phyloP scores from a whole-genome alignment of 163 green algal species.

The Volvox carteri region DNA sequence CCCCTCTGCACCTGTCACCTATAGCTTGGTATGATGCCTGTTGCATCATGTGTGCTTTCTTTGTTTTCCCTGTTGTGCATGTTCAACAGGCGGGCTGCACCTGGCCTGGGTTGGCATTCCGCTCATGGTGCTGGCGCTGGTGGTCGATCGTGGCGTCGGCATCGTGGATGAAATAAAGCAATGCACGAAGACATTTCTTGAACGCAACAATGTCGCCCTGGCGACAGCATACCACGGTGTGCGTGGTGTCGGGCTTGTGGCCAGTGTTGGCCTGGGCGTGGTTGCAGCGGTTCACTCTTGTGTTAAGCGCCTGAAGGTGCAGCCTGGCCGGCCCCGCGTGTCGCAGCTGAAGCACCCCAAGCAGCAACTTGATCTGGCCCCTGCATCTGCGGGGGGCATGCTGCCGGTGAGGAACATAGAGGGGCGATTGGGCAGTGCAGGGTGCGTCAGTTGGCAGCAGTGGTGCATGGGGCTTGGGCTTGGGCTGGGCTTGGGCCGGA shows the following conservation, averaged over 20 bases:
- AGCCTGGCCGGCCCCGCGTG: neutral
- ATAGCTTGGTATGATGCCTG: neutral
- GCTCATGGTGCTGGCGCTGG: neutral
- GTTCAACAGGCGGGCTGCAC: neutral
- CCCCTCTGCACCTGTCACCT: no score
- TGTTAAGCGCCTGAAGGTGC: neutral
- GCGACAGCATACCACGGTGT: neutral
- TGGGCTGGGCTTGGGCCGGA: no score
- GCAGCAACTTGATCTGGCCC: neutral
- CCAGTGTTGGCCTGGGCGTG: neutral
- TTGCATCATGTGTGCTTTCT: neutral
- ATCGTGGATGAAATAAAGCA: neutral
- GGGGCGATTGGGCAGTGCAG: neutral
- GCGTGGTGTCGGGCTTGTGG: neutral
- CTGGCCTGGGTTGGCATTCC: neutral
- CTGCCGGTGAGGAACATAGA: neutral
- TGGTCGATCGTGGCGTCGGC: neutral
- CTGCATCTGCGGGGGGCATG: neutral
- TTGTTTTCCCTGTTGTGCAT: neutral
- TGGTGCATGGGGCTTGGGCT: neutral
- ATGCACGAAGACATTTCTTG: neutral
- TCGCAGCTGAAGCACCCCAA: neutral
- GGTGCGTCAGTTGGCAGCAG: neutral
- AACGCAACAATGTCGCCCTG: neutral
- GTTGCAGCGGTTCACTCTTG: neutral